phyloP scores from a whole-genome alignment of 306 rosid species.

The Prunus campanulata region DNA sequence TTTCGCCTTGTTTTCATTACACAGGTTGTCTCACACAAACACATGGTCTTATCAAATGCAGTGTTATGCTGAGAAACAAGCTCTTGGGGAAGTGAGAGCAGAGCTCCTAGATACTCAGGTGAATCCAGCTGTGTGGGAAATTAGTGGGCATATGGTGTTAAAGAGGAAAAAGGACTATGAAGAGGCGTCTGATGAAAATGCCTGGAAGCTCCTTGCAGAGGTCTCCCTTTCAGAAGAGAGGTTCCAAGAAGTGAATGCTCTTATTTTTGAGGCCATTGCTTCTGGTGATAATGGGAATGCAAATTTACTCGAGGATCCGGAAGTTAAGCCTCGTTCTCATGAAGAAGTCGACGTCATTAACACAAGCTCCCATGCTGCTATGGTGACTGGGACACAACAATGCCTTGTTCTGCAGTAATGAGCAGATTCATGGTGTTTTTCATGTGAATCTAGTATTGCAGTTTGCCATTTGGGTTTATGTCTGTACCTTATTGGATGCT shows the following conservation, averaged over 20 bases:
- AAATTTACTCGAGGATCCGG: slow-evolving; percentile 9
- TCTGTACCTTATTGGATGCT: slow-evolving; percentile 28
- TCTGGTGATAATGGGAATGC: slow-evolving; percentile 19
- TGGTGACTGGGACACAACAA: slow-evolving; percentile 56
- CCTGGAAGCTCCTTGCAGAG: slow-evolving; percentile 92
- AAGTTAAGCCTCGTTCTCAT: slow-evolving; percentile 8
- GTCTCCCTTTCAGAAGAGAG: slow-evolving; percentile 89
- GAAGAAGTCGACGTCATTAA: slow-evolving; percentile 36
- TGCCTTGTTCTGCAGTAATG: slow-evolving; percentile 65
- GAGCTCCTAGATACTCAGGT: slow-evolving; percentile 96
- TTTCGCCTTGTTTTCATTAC: neutral
- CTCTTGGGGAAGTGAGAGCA: slow-evolving; percentile 85
- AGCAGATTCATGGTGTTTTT: slow-evolving; percentile 21
- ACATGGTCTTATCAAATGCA: slow-evolving; percentile 20
- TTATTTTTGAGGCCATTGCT: slow-evolving; percentile 66
- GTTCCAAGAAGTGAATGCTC: slow-evolving; percentile 75
- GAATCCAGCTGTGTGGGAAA: slow-evolving; percentile 99
- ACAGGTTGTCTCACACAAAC: neutral
- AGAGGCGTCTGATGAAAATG: slow-evolving; percentile 88
- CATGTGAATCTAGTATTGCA: slow-evolving; percentile 26
- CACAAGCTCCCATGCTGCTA: slow-evolving; percentile 29
- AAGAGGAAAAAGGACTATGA: slow-evolving; percentile 90
- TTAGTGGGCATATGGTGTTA: slow-evolving; percentile 93
- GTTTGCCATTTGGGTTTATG: slow-evolving; percentile 27
- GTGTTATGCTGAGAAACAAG: slow-evolving; percentile 99